Conservation (phyloP, 1,284 basidiomycete genomes). For the Austroboletus niveus region DNA sequence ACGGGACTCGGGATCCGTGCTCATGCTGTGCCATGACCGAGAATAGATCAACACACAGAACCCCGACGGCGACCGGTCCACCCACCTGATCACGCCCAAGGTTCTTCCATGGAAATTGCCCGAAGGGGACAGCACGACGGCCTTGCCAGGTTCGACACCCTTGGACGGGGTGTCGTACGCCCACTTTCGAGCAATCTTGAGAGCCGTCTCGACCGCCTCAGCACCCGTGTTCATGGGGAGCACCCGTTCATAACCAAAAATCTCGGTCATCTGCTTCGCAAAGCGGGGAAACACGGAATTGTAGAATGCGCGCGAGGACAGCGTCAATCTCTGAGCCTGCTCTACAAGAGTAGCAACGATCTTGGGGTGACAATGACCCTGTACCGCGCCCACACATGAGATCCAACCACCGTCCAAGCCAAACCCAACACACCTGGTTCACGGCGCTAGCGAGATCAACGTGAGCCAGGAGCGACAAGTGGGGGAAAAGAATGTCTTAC, state of each 20-base stretch:
- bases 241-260: conserved; percentile 93
- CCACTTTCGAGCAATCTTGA: conserved; percentile 92
- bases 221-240: conserved; percentile 99
- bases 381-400: conserved; percentile 9
- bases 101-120: conserved; percentile 98
- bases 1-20: conserved; percentile 91
- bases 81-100: conserved; percentile 79
- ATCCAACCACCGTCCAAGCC: conserved; percentile 3
- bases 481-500: conserved; percentile 45
- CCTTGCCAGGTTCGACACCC: conserved; percentile 56
- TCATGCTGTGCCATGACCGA: conserved; percentile 62
- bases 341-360: conserved; percentile 81
- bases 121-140: conserved; percentile 83
- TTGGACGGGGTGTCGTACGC: conserved; percentile 85
- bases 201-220: conserved; percentile 91
- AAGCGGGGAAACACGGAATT: conserved; percentile 90
- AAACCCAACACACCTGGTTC: conserved; percentile 62
- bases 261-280: conserved; percentile 80
- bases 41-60: conserved; percentile 10
- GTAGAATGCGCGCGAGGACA: conserved; percentile 96
- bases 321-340: conserved; percentile 88
- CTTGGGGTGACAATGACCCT: conserved; percentile 94
- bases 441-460: conserved; percentile 58
- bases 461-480: conserved; percentile 2
- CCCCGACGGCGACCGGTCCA: neutral